A percentile compares a stretch with the other conserved stretches of the same genome.
Conservation (phyloP, 1,284 basidiomycete species). For the Anthracocystis setariae region DNA sequence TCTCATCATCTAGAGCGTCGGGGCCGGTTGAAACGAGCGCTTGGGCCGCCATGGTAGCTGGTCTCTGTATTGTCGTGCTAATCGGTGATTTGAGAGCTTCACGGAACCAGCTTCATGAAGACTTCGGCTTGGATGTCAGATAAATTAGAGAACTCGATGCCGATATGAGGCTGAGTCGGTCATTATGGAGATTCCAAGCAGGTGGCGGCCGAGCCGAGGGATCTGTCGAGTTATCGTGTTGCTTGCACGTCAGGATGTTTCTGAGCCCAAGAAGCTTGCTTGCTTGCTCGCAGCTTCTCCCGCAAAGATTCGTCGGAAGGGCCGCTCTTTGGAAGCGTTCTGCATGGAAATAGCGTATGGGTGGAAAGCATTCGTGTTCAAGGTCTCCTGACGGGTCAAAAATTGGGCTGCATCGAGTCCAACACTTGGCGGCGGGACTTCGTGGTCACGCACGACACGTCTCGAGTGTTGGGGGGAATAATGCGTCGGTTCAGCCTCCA, state of each 20-base stretch:
- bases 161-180: slow-evolving; percentile 4
- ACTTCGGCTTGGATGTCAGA: not conserved
- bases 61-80: not conserved
- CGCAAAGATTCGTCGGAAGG: slow-evolving; percentile 10
- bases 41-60: not conserved
- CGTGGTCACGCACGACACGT: slow-evolving; percentile 28
- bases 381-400: slow-evolving; percentile 7
- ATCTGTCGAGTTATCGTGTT: not conserved
- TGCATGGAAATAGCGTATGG: not conserved
- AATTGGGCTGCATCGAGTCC: slow-evolving; percentile 11
- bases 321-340: not conserved
- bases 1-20: slow-evolving; percentile 20
- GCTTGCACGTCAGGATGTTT: slow-evolving; percentile 6
- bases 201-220: not conserved
- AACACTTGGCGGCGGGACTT: slow-evolving; percentile 18
- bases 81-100: no score
- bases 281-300: not conserved
- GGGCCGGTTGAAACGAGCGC: not conserved
- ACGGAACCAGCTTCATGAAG: no score
- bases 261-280: not conserved
- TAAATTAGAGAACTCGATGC: not conserved
- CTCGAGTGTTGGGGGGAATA: slow-evolving; percentile 1
- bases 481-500: slow-evolving; percentile 24
- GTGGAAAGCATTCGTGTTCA: slow-evolving; percentile 6
- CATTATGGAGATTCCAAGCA: slow-evolving; percentile 5